A percentile compares a stretch with the other conserved stretches of the same genome.
These are phyloP conservation scores for Drechslerella coelobrocha DNA, from an alignment of 2,329 filamentous ascomycete genomes.

Conservation along the genomic window DNA sequence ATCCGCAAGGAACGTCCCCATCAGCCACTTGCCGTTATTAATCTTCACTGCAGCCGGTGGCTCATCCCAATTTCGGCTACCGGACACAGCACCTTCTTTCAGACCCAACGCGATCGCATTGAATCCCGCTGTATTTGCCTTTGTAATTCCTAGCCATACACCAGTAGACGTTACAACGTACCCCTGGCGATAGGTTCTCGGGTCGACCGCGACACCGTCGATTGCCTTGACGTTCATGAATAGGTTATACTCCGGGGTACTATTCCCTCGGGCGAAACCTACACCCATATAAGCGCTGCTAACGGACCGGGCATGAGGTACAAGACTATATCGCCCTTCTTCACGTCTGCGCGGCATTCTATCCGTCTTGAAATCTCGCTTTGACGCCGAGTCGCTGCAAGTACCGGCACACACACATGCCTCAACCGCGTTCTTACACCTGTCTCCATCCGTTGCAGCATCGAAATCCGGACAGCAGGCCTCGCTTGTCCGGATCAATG, in stretches of 20 bases:
- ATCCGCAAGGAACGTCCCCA: conserved; percentile 29
- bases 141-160: conserved; percentile 27
- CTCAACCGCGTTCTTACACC: conserved; percentile 7
- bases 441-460: background rate
- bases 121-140: conserved; percentile 23
- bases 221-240: conserved; percentile 33
- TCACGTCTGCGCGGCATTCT: background rate
- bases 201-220: conserved; percentile 16
- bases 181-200: conserved; percentile 18
- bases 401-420: conserved; percentile 25
- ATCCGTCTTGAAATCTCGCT: background rate
- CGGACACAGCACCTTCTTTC: background rate
- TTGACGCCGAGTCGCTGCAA: conserved; percentile 4
- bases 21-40: conserved; percentile 4
- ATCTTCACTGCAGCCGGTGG: conserved; percentile 27
- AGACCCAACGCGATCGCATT: conserved; percentile 25
- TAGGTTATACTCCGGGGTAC: conserved; percentile 19
- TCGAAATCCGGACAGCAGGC: conserved; percentile 27
- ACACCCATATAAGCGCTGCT: conserved; percentile 24
- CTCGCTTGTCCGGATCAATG: conserved; percentile 23
- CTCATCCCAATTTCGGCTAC: conserved; percentile 23
- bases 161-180: conserved; percentile 30
- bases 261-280: conserved; percentile 25
- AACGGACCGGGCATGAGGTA: background rate
- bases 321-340: conserved; percentile 5